Percentiles rank a stretch among this genome's conserved stretches.
phyloP scores from a whole-genome alignment of 2,329 filamentous ascomycete genomes.

The Cordyceps pruinosa region DNA sequence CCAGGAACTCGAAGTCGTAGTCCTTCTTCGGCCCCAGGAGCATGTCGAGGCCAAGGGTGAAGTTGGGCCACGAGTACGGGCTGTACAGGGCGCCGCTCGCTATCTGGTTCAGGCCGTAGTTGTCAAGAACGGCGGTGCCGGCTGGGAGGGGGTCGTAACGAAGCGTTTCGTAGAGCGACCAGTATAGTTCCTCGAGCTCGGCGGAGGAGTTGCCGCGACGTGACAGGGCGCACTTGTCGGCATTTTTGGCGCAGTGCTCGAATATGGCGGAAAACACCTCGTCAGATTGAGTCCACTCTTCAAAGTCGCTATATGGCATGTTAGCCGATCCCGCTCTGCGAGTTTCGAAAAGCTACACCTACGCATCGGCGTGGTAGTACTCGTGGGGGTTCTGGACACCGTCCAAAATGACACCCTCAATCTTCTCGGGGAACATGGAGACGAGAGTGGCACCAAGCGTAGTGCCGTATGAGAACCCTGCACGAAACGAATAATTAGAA shows the following conservation, averaged over 20 bases:
- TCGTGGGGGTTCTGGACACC: constrained; percentile 27
- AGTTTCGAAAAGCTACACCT: not conserved
- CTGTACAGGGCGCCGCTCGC: constrained; percentile 18
- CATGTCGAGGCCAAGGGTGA: constrained; percentile 13
- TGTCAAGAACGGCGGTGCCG: constrained; percentile 20
- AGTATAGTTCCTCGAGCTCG: constrained; percentile 30
- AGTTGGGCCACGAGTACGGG: constrained; percentile 15
- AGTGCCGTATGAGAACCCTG: constrained; percentile 32
- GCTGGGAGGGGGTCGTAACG: constrained; percentile 22
- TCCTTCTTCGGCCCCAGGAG: constrained; percentile 8
- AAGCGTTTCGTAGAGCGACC: constrained; percentile 22
- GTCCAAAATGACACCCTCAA: constrained; percentile 33
- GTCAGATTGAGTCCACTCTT: constrained; percentile 22
- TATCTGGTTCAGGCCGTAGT: constrained; percentile 17
- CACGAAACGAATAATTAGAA: not conserved
- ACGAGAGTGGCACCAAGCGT: constrained; percentile 31
- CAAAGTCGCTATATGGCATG: constrained; percentile 16
- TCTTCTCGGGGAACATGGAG: constrained; percentile 35
- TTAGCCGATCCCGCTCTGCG: not conserved
- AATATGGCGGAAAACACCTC: constrained; percentile 24
- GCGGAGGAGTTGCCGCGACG: constrained; percentile 22
- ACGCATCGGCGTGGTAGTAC: constrained; percentile 24
- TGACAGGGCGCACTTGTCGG: constrained; percentile 23
- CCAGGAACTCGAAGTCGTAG: not conserved
- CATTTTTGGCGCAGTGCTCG: constrained; percentile 20